These are phyloP conservation scores for Podila clonocystis DNA, from an alignment of 192 early-diverging fungal genomes.

Conservation along the genomic window DNA sequence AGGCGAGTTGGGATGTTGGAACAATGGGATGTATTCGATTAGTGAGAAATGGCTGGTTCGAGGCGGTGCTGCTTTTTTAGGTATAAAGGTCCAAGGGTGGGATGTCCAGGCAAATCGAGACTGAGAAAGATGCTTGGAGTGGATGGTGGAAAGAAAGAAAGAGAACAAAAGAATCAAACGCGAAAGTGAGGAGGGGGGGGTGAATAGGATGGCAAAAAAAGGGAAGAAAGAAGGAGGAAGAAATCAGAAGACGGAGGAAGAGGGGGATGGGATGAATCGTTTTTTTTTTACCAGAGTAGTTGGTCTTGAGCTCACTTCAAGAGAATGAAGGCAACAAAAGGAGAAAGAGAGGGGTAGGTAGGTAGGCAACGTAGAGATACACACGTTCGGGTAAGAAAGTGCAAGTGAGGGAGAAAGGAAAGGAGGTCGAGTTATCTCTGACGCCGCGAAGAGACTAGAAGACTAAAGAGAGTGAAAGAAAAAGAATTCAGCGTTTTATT, in stretches of 20 bases:
- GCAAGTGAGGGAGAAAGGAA: neutral
- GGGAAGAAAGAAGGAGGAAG: slow-evolving; percentile 21
- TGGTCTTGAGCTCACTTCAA: too few species aligned
- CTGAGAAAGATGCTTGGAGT: slow-evolving; percentile 9
- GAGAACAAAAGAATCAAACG: slow-evolving; percentile 6
- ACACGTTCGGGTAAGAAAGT: too few species aligned
- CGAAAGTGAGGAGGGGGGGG: slow-evolving; percentile 5
- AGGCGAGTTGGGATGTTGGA: neutral
- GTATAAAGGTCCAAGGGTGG: too few species aligned
- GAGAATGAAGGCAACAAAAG: neutral
- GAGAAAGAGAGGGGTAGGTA: neutral
- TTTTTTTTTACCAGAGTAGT: too few species aligned
- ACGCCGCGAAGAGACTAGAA: neutral
- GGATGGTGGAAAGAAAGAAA: slow-evolving; percentile 5
- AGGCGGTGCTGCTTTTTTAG: too few species aligned
- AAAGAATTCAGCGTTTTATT: neutral
- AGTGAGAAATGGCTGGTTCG: neutral
- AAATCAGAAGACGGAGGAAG: slow-evolving; percentile 10
- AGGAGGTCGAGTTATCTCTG: neutral
- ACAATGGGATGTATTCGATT: neutral
- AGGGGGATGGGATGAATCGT: too few species aligned
- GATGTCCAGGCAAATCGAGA: too few species aligned
- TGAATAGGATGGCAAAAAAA: slow-evolving; percentile 12
- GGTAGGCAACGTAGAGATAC: neutral
- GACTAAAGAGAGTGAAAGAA: too few species aligned